phyloP scores from a whole-genome alignment of 345 rosid genomes.

The Boechera retrofracta region DNA sequence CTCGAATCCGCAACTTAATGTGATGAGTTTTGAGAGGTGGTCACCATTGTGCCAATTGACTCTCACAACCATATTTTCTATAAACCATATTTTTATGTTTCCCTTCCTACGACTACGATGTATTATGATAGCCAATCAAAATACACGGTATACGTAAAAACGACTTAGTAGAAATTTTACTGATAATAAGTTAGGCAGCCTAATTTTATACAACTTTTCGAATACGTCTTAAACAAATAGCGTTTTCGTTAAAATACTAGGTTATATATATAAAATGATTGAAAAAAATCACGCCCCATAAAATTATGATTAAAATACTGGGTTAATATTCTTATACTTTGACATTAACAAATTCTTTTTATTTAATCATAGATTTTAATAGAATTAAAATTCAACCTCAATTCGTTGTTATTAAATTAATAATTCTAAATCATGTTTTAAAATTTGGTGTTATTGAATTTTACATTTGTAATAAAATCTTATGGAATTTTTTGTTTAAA shows the following conservation, averaged over 20 bases:
- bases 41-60: too few species aligned
- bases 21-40: too few species aligned
- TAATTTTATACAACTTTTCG: conserved; percentile 15
- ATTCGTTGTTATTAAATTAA: too few species aligned
- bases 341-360: neutral
- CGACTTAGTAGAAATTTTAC: too few species aligned
- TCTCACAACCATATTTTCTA: too few species aligned
- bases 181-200: conserved; percentile 32
- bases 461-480: too few species aligned
- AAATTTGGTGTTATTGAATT: too few species aligned
- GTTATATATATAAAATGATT: neutral
- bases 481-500: too few species aligned
- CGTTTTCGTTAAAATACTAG: neutral
- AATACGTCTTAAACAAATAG: neutral
- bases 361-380: too few species aligned
- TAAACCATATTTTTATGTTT: neutral
- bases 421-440: too few species aligned
- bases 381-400: too few species aligned
- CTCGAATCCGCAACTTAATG: too few species aligned
- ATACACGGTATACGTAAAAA: neutral
- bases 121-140: conserved; percentile 8
- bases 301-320: neutral
- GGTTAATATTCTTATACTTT: neutral
- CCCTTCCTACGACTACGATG: neutral
- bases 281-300: neutral